Percentiles rank a stretch among this genome's conserved stretches.
Evolutionary conservation across 2,329 filamentous ascomycete species (phyloP).

Genomic region (Phialemonium atrogriseum): DNA sequence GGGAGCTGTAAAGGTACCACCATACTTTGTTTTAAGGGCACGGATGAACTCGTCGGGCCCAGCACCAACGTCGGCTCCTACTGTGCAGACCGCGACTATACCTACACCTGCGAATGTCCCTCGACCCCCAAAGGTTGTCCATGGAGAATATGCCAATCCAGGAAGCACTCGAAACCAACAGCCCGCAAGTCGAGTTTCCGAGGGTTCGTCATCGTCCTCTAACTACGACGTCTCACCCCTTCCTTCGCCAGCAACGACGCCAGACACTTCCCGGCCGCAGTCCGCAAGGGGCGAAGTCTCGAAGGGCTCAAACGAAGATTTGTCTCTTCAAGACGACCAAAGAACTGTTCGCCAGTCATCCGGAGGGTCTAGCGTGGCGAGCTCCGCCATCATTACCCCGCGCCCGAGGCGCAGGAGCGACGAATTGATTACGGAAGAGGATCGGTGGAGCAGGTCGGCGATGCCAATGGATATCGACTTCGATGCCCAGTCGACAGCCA

Average conservation of each 20-base stretch:
- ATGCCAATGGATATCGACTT: conserved; percentile 14
- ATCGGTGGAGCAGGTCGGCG: conserved; percentile 14
- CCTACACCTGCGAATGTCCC: background rate
- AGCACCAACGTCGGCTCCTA: conserved; percentile 2
- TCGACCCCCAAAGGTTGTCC: background rate
- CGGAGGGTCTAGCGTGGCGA: conserved; percentile 6
- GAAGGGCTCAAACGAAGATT: conserved; percentile 3
- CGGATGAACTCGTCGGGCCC: background rate
- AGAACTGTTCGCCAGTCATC: conserved; percentile 10
- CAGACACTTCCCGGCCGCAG: conserved; percentile 34
- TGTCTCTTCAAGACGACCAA: conserved; percentile 11
- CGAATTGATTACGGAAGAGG: conserved; percentile 7
- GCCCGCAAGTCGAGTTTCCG: conserved; percentile 12
- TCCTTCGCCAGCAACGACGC: conserved; percentile 28
- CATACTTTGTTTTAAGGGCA: conserved; percentile 9
- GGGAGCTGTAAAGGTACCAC: conserved; percentile 6
- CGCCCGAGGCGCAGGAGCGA: conserved; percentile 6
- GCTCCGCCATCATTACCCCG: conserved; percentile 14
- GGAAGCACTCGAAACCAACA: conserved; percentile 3
- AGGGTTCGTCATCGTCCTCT: conserved; percentile 32
- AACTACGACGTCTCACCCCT: conserved; percentile 29
- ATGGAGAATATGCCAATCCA: too few relatives aligned
- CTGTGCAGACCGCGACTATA: background rate
- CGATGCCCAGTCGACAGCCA: conserved; percentile 14
- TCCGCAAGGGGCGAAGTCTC: conserved; percentile 22